Evolutionary conservation across 2,329 filamentous ascomycete species (phyloP), one percentile per base, ranked within the genome.

Genomic region (Mariannaea elegans): DNA sequence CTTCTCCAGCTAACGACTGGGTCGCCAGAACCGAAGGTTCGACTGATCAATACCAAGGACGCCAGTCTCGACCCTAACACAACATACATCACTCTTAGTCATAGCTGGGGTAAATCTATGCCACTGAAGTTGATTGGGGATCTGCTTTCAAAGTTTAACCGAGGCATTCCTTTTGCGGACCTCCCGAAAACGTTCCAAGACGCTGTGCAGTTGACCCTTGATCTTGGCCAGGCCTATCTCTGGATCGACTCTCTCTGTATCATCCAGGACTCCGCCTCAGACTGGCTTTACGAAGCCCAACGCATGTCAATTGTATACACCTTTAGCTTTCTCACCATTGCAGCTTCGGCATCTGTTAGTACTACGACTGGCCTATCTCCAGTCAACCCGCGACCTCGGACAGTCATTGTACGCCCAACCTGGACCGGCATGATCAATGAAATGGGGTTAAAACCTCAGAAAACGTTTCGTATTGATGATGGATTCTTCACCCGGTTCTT

Each of bases 111-210:
- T 6, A 48, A 48, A 18, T 48, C 45, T 3, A 36, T 45, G 42
- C 42, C 42, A 6, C 23, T 45, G 12, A 29, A 12, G 14, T 24
- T 45, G 1, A 14, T 31, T 23, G 4, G 16, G 12, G 29, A n/a
- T 23, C 13, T 12, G 3, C 42, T 45, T 23, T 10, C 23, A 19
- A 24, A 45, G 13, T 45, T 45, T 16, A 14, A 19, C 18, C 24
- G 13, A 10, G 48, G 34, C 1, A 41, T 51, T 19, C 21, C 48
- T 2, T 42, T 51, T 13, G 34, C 13, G 13, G 18, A 39, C 14
- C 48, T 51, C 6, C 48, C 48, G 4, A 39, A 13, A 23, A 51
- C 48, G 1, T 51, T 51, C 18, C 34, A 39, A 19, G 48, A 51
- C 14, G 34, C 48, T 5, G 48, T 21, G 7, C 39, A 39, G 14